These are phyloP conservation scores for Tuber brumale DNA, from an alignment of 495 filamentous ascomycete species.

Conservation along the genomic window DNA sequence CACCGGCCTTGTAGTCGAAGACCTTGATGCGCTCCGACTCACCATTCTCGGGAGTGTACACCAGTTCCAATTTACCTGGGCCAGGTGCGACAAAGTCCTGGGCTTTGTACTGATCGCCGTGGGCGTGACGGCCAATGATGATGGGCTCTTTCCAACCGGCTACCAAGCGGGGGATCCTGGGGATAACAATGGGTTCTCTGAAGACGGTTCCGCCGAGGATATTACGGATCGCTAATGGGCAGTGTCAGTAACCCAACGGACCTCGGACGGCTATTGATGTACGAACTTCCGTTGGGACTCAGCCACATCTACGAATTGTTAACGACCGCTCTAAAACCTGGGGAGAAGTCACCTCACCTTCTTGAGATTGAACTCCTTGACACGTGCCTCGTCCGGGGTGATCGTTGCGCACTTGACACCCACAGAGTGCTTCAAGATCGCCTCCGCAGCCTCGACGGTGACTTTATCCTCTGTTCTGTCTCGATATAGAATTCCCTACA, in stretches of 20 bases:
- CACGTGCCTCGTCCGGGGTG: conserved; percentile 91
- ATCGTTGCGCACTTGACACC: conserved; percentile 99
- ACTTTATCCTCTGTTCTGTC: conserved; percentile 95
- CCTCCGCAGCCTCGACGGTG: conserved; percentile 87
- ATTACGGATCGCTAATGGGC: conserved; percentile 68
- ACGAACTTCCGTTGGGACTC: conserved; percentile 77
- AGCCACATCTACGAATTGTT: conserved; percentile 71
- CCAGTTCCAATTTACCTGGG: conserved; percentile 81
- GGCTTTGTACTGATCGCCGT: conserved; percentile 96
- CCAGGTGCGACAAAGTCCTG: conserved; percentile 77
- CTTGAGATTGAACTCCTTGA: conserved; percentile 97
- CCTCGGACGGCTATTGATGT: not conserved
- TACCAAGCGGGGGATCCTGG: conserved; percentile 81
- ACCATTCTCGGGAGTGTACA: conserved; percentile 79
- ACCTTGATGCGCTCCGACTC: conserved; percentile 82
- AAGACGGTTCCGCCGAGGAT: conserved; percentile 93
- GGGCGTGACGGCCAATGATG: conserved; percentile 96
- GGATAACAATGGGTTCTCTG: conserved; percentile 95
- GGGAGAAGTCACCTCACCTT: conserved; percentile 58
- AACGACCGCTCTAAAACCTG: conserved; percentile 2
- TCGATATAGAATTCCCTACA: conserved; percentile 77
- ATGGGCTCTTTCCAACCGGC: conserved; percentile 98
- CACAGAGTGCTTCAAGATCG: conserved; percentile 96
- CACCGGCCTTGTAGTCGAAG: conserved; percentile 80
- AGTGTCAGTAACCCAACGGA: not conserved